These are phyloP conservation scores for Bipolaris cookei DNA, from an alignment of 2,329 filamentous ascomycete genomes.

Conservation along the genomic window DNA sequence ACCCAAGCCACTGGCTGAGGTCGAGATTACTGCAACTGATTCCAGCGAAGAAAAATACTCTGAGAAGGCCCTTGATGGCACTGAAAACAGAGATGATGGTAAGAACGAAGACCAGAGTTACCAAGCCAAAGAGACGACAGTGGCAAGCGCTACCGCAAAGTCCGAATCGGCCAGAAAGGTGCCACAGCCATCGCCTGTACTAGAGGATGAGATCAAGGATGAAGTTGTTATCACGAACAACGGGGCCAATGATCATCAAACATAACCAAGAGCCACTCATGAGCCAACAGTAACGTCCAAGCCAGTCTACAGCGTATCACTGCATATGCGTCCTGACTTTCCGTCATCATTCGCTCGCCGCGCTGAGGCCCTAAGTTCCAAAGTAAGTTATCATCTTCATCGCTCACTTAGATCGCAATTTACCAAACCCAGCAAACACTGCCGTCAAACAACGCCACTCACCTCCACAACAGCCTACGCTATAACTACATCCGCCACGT, in stretches of 20 bases:
- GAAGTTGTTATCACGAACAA: neutral
- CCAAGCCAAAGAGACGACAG: neutral
- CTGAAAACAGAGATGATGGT: neutral
- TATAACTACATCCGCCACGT: neutral
- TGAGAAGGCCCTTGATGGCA: neutral
- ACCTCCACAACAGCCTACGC: slow-evolving; percentile 6
- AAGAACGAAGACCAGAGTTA: neutral
- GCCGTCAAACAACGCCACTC: neutral
- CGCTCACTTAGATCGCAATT: neutral
- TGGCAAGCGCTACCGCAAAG: neutral
- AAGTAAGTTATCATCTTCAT: neutral
- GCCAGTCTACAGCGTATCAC: slow-evolving; percentile 12
- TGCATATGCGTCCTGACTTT: slow-evolving; percentile 17
- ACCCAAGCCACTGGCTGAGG: neutral
- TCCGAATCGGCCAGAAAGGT: neutral
- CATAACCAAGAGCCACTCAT: neutral
- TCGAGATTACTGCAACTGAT: too few species aligned
- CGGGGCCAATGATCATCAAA: neutral
- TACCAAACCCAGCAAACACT: neutral
- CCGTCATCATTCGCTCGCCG: neutral
- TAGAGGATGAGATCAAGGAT: neutral
- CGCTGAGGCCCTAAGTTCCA: neutral
- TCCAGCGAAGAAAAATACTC: neutral
- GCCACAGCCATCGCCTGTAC: neutral
- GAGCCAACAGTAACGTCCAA: neutral